phyloP scores from a whole-genome alignment of 1,284 basidiomycete genomes.

The Pseudozyma thailandica region DNA sequence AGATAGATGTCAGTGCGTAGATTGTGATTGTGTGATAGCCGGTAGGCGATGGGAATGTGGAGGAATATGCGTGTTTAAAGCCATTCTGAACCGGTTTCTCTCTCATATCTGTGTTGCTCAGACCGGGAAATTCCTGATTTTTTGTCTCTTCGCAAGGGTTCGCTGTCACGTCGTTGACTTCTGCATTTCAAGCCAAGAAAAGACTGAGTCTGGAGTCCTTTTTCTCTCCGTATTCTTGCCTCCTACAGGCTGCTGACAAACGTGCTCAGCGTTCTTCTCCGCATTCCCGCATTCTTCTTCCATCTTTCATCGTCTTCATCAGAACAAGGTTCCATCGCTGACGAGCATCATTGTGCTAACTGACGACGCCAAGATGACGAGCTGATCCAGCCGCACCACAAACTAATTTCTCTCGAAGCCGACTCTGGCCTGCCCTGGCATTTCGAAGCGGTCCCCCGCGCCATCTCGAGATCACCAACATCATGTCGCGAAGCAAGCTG shows the following conservation, averaged over 20 bases:
- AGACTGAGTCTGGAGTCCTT: background rate
- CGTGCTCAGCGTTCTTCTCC: background rate
- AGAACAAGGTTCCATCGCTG: too few species aligned
- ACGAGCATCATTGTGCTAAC: too few species aligned
- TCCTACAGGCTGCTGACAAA: slow-evolving; percentile 11
- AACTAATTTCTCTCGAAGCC: background rate
- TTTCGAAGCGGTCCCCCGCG: too few species aligned
- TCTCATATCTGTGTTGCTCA: background rate
- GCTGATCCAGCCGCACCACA: background rate
- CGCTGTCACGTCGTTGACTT: too few species aligned
- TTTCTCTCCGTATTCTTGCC: background rate
- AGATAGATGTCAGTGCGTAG: too few species aligned
- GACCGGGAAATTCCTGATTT: background rate
- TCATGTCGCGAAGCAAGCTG: slow-evolving; percentile 16
- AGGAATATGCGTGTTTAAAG: slow-evolving; percentile 2
- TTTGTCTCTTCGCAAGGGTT: slow-evolving; percentile 12
- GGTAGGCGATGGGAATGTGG: slow-evolving; percentile 7
- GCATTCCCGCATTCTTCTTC: background rate
- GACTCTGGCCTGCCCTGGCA: too few species aligned
- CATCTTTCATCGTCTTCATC: background rate
- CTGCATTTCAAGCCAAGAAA: too few species aligned
- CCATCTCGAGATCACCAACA: background rate
- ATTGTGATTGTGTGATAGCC: background rate
- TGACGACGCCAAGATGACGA: slow-evolving; percentile 1
- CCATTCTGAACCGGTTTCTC: background rate